Percentiles rank a stretch among this genome's conserved stretches.
Evolutionary conservation across 1,284 basidiomycete species (phyloP).

Genomic region (Cerioporus squamosus): DNA sequence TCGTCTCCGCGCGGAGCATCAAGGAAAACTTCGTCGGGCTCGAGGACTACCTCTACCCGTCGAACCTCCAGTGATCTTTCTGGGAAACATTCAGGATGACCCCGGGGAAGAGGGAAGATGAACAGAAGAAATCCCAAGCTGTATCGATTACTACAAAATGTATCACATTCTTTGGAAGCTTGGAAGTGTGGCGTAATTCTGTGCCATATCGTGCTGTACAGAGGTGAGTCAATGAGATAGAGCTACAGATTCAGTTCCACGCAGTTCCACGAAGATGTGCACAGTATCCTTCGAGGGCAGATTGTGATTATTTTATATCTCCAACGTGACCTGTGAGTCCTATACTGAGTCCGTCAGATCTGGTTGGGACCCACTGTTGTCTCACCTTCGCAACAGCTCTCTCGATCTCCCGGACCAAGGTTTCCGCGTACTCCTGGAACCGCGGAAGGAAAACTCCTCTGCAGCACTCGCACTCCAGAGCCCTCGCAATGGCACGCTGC

Average conservation of each 20-base stretch:
- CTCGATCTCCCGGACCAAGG: constrained; percentile 10
- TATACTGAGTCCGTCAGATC: too few relatives aligned
- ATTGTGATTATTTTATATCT: neutral
- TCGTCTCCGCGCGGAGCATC: constrained; percentile 90
- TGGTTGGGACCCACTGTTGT: too few relatives aligned
- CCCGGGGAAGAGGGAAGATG: neutral
- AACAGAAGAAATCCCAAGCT: constrained; percentile 4
- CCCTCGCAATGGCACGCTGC: constrained; percentile 14
- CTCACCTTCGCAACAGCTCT: constrained; percentile 11
- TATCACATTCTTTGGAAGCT: too few relatives aligned
- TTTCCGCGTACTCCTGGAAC: constrained; percentile 18
- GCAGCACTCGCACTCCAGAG: constrained; percentile 18
- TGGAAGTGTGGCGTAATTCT: too few relatives aligned
- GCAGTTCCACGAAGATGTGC: too few relatives aligned
- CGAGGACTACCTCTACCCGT: constrained; percentile 82
- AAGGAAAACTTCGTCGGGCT: constrained; percentile 93
- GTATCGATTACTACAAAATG: constrained; percentile 10
- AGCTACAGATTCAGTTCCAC: too few relatives aligned
- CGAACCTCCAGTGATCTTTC: constrained; percentile 67
- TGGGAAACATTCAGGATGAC: neutral
- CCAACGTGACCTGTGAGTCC: neutral
- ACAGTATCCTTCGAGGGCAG: too few relatives aligned
- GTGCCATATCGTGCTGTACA: too few relatives aligned
- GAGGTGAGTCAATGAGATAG: too few relatives aligned
- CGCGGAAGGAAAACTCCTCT: constrained; percentile 12